Conservation (phyloP, 2,329 filamentous ascomycete genomes). For the Paramyrothecium roridum region DNA sequence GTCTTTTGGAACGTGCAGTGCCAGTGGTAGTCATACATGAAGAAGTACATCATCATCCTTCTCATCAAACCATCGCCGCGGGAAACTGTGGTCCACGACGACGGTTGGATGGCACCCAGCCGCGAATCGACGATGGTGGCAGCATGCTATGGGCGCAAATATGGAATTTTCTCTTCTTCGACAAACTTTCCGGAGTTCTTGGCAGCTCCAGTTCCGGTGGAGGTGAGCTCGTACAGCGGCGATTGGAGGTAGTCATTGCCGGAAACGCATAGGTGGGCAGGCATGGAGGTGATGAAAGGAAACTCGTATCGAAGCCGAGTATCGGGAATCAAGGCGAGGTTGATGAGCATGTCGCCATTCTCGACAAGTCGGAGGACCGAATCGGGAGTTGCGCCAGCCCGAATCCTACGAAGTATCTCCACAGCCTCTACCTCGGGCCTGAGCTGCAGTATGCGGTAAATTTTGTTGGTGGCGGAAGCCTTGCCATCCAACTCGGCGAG, state of each 20-base stretch:
- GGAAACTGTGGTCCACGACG: slow-evolving; percentile 29
- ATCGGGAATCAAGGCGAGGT: slow-evolving; percentile 28
- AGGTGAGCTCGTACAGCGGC: slow-evolving; percentile 13
- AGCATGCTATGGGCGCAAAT: slow-evolving; percentile 28
- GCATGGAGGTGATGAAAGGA: slow-evolving; percentile 25
- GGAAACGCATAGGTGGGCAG: slow-evolving; percentile 14
- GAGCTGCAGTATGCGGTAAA: neutral
- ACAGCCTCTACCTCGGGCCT: neutral
- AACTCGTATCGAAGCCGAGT: slow-evolving; percentile 30
- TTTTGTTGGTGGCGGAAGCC: neutral
- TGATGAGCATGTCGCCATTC: slow-evolving; percentile 29
- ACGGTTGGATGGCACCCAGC: slow-evolving; percentile 22
- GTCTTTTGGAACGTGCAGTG: slow-evolving; percentile 30
- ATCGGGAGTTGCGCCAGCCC: slow-evolving; percentile 12
- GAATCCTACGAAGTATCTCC: neutral
- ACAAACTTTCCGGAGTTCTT: too few species aligned
- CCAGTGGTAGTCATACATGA: slow-evolving; percentile 26
- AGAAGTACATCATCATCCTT: slow-evolving; percentile 17
- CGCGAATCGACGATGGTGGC: slow-evolving; percentile 24
- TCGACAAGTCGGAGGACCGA: slow-evolving; percentile 27
- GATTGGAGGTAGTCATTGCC: slow-evolving; percentile 17
- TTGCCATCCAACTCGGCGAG: neutral
- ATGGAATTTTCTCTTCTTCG: neutral
- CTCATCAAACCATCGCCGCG: slow-evolving; percentile 26
- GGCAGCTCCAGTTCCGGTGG: too few species aligned